Conservation (phyloP, 2,329 filamentous ascomycete genomes). For the Pseudocercospora crystallina region DNA sequence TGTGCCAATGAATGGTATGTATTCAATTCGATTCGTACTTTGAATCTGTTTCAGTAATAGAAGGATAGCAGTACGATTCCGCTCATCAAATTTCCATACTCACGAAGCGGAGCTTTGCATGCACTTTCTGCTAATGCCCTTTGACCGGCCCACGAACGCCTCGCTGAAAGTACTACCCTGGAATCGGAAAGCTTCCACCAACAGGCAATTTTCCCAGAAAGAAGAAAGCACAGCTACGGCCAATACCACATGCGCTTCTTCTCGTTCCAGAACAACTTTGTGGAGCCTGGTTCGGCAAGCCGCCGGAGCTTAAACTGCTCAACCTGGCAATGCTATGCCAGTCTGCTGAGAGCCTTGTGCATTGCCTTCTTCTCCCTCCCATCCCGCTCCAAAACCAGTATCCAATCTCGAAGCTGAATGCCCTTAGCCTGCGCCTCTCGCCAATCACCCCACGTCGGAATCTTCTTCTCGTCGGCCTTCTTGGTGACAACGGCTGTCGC, state of each 20-base stretch:
- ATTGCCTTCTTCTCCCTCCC: conserved; percentile 65
- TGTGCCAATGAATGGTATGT: conserved; percentile 2
- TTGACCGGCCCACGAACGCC: neutral
- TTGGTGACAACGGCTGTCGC: conserved; percentile 14
- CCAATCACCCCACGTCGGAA: conserved; percentile 38
- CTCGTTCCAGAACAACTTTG: neutral
- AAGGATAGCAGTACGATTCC: too few species aligned
- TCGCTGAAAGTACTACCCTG: neutral
- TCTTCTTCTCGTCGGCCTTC: conserved; percentile 23
- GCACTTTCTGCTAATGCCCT: conserved; percentile 1
- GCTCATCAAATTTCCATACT: neutral
- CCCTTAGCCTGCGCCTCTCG: conserved; percentile 74
- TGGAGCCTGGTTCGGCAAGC: neutral
- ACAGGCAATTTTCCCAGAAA: too few species aligned
- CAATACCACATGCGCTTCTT: neutral
- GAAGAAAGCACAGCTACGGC: neutral
- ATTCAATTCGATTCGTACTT: neutral
- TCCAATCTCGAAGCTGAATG: conserved; percentile 81
- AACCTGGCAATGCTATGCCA: conserved; percentile 12
- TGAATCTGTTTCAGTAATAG: neutral
- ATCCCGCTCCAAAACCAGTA: conserved; percentile 76
- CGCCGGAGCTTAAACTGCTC: neutral
- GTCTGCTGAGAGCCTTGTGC: conserved; percentile 49
- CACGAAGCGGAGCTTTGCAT: conserved; percentile 3
- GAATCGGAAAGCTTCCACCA: too few species aligned